Conservation (phyloP, 352 stramenopile genomes). For the Thalassiosira hispida region DNA sequence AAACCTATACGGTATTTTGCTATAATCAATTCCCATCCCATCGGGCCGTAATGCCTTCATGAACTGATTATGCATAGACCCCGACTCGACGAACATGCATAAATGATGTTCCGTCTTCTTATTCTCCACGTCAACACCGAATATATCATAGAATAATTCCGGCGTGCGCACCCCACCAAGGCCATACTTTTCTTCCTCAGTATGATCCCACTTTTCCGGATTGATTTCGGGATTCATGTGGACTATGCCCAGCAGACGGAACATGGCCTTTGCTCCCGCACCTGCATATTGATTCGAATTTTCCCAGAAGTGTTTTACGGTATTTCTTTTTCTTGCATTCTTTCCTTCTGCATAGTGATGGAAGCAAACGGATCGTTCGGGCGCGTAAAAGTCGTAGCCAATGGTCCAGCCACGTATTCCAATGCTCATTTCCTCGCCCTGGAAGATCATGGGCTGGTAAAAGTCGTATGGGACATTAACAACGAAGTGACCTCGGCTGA, state of each 20-base stretch:
- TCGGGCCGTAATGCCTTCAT: conserved; percentile 58
- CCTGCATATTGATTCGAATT: conserved; percentile 70
- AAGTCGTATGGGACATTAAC: conserved; percentile 87
- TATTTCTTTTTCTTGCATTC: conserved; percentile 68
- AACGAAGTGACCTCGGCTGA: conserved; percentile 85
- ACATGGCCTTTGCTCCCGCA: conserved; percentile 71
- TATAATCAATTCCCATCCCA: conserved; percentile 81
- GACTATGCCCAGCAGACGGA: conserved; percentile 77
- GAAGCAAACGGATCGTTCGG: conserved; percentile 83
- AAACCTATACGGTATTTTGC: conserved; percentile 59
- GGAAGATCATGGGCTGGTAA: conserved; percentile 87
- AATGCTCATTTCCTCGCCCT: conserved; percentile 85
- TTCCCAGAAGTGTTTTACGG: conserved; percentile 83
- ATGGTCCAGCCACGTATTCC: conserved; percentile 83
- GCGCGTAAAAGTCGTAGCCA: conserved; percentile 87
- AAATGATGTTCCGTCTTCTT: conserved; percentile 76
- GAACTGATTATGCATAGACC: conserved; percentile 75
- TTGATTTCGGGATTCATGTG: conserved; percentile 81
- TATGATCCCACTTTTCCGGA: conserved; percentile 63
- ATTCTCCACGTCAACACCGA: conserved; percentile 82
- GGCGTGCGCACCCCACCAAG: conserved; percentile 73
- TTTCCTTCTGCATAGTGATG: conserved; percentile 84
- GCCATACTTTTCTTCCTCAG: conserved; percentile 77
- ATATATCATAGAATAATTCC: conserved; percentile 81
- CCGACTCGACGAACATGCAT: conserved; percentile 77